Evolutionary conservation across 305 asterid genomes (phyloP), one percentile per base, ranked within the genome.

Genomic region (Solanum hybrid): DNA sequence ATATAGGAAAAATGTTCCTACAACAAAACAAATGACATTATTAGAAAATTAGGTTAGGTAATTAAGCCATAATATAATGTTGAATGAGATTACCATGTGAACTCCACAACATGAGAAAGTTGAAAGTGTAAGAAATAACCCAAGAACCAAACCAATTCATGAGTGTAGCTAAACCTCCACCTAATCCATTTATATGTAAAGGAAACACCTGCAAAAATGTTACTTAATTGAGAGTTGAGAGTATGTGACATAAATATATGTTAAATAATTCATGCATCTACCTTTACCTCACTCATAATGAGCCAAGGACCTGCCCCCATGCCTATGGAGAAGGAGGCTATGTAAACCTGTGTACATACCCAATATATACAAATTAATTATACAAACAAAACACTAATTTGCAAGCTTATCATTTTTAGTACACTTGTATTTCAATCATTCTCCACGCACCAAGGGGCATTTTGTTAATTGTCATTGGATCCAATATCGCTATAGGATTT

Each of bases 1-100:
- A 89, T 94, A 95, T 64, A 95, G 91, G 94, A 51, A 93, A 84
- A 96, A 96, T 2, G 95, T 94, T 86, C 97, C 98, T 94, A 94
- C 38, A 85, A n/a, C 38, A 10, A 34, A 12, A 22, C 17, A 36
- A 14, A 38, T 29, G 13, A 10, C 69, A 56, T 56, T 17, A 6
- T 17, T 56, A 56, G 69, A 56, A 56, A 17, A 56, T 15, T 5
- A 51, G 66, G 66, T 56, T 56, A 17, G 24, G 24, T 56, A 56
- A 56, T 56, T 56, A 56, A 56, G 9, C 42, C 42, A 10, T 51
- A 51, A 51, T 45, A 13, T 51, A 56, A 56, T 56, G 24, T 15
- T 56, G 24, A 56, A 56, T 56, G 69, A 56, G n/a, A 56, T 56
- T 56, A 56, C 69, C 69, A 56, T 56, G 69, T 6, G 4, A 7